A percentile compares a stretch with the other conserved stretches of the same genome.
Evolutionary conservation across 208 protist genomes (phyloP).

Genomic region (Trypanosoma cruzi): DNA sequence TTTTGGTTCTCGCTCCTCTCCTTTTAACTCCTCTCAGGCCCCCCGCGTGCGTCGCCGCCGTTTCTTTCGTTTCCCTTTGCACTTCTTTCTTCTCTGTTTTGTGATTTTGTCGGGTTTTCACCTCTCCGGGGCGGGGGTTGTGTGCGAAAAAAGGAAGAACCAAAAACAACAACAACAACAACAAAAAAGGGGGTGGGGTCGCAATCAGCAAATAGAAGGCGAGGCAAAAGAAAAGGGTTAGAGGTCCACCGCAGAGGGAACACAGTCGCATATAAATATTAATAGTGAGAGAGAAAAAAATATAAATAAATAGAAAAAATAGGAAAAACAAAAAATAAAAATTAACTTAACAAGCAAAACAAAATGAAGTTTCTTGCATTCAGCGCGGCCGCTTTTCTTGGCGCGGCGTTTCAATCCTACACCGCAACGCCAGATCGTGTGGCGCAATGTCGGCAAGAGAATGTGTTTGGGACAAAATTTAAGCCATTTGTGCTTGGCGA

Average conservation of each 20-base stretch:
- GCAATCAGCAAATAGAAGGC: too few relatives aligned
- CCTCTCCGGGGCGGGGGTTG: too few relatives aligned
- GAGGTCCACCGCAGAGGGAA: too few relatives aligned
- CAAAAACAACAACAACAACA: too few relatives aligned
- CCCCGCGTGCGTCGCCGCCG: not conserved
- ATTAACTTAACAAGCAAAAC: too few relatives aligned
- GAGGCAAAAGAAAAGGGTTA: too few relatives aligned
- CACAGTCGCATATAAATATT: too few relatives aligned
- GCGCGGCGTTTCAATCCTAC: constrained; percentile 70
- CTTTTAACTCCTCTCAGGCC: not conserved
- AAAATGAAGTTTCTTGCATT: constrained; percentile 64
- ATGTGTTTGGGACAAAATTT: constrained; percentile 71
- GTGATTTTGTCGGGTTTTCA: too few relatives aligned
- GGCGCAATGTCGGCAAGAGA: constrained; percentile 43
- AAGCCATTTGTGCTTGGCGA: constrained; percentile 85
- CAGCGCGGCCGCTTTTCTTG: constrained; percentile 42
- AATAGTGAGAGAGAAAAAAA: not conserved
- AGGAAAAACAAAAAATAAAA: not conserved
- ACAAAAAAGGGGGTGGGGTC: too few relatives aligned
- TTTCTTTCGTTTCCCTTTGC: too few relatives aligned
- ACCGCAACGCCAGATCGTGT: constrained; percentile 34
- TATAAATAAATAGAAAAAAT: not conserved
- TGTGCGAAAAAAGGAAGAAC: too few relatives aligned
- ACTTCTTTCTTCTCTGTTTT: not conserved
- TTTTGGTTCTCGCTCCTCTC: not conserved